These are phyloP conservation scores for Tuber brumale DNA, from an alignment of 495 filamentous ascomycete species.

Conservation along the genomic window DNA sequence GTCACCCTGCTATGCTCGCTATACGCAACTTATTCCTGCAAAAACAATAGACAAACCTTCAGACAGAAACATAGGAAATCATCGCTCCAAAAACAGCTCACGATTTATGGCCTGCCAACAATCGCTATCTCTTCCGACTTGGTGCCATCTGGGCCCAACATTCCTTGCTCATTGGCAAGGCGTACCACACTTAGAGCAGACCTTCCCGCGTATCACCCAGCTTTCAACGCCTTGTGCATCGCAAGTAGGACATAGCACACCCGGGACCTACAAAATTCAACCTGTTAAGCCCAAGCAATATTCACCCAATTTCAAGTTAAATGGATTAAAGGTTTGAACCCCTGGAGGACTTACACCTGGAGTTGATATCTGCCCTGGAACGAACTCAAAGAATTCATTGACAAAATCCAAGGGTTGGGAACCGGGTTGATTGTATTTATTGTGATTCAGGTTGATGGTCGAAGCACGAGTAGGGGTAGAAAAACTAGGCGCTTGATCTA, in stretches of 20 bases:
- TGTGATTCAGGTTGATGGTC: background rate
- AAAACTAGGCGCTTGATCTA: background rate
- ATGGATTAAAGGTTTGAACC: background rate
- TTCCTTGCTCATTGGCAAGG: constrained; percentile 18
- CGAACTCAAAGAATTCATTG: background rate
- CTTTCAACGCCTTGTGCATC: constrained; percentile 29
- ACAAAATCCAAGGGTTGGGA: background rate
- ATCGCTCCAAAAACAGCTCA: background rate
- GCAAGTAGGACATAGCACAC: constrained; percentile 35
- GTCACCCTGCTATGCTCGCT: background rate
- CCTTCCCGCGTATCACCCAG: constrained; percentile 38
- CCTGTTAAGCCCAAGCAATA: constrained; percentile 7
- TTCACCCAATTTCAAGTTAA: background rate
- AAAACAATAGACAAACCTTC: background rate
- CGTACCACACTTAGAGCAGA: constrained; percentile 36
- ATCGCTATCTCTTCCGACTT: background rate
- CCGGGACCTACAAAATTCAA: constrained; percentile 26
- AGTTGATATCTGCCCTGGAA: background rate
- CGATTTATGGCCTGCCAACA: background rate
- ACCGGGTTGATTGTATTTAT: background rate
- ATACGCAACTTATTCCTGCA: background rate
- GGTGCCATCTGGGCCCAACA: background rate
- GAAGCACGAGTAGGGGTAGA: background rate
- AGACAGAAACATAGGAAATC: background rate
- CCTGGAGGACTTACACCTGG: background rate